Percentiles rank a stretch among this genome's conserved stretches.
phyloP scores from a whole-genome alignment of 257 asterid genomes.

The Scutellaria barbata region DNA sequence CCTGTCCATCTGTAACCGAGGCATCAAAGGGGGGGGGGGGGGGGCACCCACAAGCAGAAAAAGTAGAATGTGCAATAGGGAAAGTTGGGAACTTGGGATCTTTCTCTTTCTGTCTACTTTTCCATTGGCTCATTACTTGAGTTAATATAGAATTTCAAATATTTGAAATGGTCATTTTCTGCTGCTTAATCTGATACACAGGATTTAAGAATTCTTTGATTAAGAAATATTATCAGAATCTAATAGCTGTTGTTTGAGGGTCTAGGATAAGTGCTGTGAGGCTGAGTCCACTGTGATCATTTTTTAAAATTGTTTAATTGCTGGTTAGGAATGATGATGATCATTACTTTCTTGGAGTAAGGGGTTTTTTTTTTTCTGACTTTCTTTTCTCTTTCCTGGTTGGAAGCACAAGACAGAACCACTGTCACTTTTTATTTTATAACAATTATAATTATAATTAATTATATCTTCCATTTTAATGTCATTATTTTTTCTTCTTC shows the following conservation, averaged over 20 bases:
- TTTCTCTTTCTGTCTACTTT: conserved; percentile 43
- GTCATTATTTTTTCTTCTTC: neutral
- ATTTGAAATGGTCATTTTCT: conserved; percentile 8
- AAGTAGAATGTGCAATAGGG: conserved; percentile 37
- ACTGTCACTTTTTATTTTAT: conserved; percentile 26
- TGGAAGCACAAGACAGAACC: conserved; percentile 46
- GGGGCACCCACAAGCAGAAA: conserved; percentile 34
- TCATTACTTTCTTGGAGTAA: conserved; percentile 49
- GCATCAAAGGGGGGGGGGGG: conserved; percentile 33
- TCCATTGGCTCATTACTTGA: conserved; percentile 21
- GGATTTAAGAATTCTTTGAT: conserved; percentile 26
- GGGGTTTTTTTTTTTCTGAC: conserved; percentile 31
- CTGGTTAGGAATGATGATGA: conserved; percentile 47
- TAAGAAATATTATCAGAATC: conserved; percentile 13
- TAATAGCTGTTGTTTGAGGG: conserved; percentile 38
- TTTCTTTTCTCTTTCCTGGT: conserved; percentile 31
- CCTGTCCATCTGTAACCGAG: conserved; percentile 34
- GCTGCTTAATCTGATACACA: conserved; percentile 28
- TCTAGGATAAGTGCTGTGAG: conserved; percentile 36
- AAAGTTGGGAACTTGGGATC: conserved; percentile 40
- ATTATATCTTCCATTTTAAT: conserved; percentile 20
- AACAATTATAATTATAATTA: neutral
- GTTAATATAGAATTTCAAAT: conserved; percentile 22
- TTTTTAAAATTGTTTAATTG: conserved; percentile 22
- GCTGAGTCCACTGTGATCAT: conserved; percentile 20